Evolutionary conservation across 1,284 basidiomycete genomes (phyloP), one percentile per base, ranked within the genome.

Genomic region (Polyporus tsugae): DNA sequence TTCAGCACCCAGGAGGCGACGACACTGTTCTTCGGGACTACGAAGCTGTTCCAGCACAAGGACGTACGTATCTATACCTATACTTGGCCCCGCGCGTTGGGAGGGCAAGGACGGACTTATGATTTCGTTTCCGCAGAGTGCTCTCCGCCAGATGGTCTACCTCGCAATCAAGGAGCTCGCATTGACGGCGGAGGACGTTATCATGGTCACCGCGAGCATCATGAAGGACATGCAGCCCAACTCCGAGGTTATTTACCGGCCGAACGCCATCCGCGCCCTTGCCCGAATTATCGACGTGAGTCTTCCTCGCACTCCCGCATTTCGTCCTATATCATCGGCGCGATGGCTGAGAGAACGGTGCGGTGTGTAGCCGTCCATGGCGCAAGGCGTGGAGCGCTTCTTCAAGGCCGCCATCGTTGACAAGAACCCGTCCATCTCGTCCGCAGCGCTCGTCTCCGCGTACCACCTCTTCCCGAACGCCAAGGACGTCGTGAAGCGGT

Each of bases 151-250:
- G 83, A 97, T 97, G 87, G 97, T 99, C 53, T 99, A 99, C 84
- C 88, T 99, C 68, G 95, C 97, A 63, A 98, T 99, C 86, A 99
- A 99, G 85, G 98, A 99, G 82, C 89, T 99, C 22, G 94, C 96
- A 38, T 92, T 90, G 55, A 93, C 94, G n/a, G 96, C 98, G 22
- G 96, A 99, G 82, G 98, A 99, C 85, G 95, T 99, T 46, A 98
- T 99, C 78, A 99, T 99, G 96, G 97, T 99, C 75, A 99, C 98
- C 6, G 96, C 95, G 78, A 98, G 96, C 78, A 99, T 99, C 82
- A 99, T 99, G 97, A 99, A 99, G 86, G 97, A 99, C 79, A 99
- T 99, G 95, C 97, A 99, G 79, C 95, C 97, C 63, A 99, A 99
- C 80, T 93, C 96, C 63, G 98, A 99, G 80, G 97, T 99, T 77